Evolutionary conservation across 2,329 filamentous ascomycete species (phyloP), one percentile per base, ranked within the genome.

Genomic region (Fusarium transvaalense): DNA sequence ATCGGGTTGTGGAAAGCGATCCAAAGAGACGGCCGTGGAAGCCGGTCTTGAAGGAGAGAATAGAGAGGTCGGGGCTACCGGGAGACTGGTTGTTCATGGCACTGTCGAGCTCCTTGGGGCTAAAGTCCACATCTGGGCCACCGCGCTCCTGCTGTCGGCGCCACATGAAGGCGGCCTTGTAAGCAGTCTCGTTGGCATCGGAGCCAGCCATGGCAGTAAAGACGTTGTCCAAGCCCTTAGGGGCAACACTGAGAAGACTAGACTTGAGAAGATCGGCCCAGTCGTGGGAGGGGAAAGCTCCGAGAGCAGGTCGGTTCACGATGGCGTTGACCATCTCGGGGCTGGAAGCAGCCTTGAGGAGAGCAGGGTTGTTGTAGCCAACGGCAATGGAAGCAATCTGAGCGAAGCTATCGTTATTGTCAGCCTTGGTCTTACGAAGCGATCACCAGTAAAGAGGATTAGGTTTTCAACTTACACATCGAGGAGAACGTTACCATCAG

Each of bases 81-180:
- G 94, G 94, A 8, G 86, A 67, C 76, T 93, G 81, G 84, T 97
- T 97, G 78, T 88, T 84, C 94, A 97, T 97, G 75, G 88, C 84
- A 12, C 88, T 90, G 46, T 83, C 78, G 63, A 94, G 84, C 80
- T 97, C 94, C 75, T 92, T 88, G 53, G 89, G 81, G 34, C 91
- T 92, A 83, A 97, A 97, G 60, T 95, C 92, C 56, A 90, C 91
- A 37, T 90, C 80, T 45, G 88, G 83, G 10, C 93, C 93, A 71
- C 93, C 93, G 65, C 94, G 92, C 81, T 96, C 88, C 68, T 89
- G 86, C 79, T 93, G 92, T 48, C 92, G 89, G 76, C 91, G 90
- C 86, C 91, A 97, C 90, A 97, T 97, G 83, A 97, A 97, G 50
- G 94, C 94, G 10, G 94, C 94, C 83, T 97, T 97, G 88, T 93